Conservation (phyloP, 805 yeast genomes). For the Hagleromyces aurorensis region DNA sequence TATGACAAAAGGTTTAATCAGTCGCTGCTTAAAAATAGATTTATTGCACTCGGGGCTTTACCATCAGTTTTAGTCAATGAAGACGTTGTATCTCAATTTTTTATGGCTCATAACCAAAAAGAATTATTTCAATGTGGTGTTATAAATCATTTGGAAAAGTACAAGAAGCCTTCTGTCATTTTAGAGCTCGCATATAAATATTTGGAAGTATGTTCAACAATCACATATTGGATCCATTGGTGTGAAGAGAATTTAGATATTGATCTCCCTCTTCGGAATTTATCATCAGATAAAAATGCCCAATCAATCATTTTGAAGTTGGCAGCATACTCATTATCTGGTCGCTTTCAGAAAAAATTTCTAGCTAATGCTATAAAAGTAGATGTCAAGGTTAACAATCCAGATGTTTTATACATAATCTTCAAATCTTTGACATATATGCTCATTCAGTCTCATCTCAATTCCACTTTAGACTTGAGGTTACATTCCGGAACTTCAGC, state of each 20-base stretch:
- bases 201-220: slow-evolving; percentile 15
- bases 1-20: slow-evolving; percentile 17
- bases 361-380: no score
- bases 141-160: slow-evolving; percentile 10
- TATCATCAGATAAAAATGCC: slow-evolving; percentile 14
- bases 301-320: slow-evolving; percentile 23
- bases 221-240: slow-evolving; percentile 25
- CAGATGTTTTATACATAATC: slow-evolving; percentile 16
- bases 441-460: slow-evolving; percentile 9
- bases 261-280: no score
- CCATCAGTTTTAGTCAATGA: slow-evolving; percentile 10
- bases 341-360: no score
- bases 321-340: slow-evolving; percentile 9
- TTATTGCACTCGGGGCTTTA: slow-evolving; percentile 24
- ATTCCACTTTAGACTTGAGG: slow-evolving; percentile 3
- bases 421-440: slow-evolving; percentile 22
- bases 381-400: no score
- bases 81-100: slow-evolving; percentile 11
- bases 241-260: slow-evolving; percentile 15
- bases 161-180: slow-evolving; percentile 11
- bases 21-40: slow-evolving; percentile 15
- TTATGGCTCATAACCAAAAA: slow-evolving; percentile 10
- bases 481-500: slow-evolving; percentile 7
- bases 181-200: slow-evolving; percentile 19
- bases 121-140: slow-evolving; percentile 24